Evolutionary conservation across 2,329 filamentous ascomycete species (phyloP).

Genomic region (Neurospora crassa): DNA sequence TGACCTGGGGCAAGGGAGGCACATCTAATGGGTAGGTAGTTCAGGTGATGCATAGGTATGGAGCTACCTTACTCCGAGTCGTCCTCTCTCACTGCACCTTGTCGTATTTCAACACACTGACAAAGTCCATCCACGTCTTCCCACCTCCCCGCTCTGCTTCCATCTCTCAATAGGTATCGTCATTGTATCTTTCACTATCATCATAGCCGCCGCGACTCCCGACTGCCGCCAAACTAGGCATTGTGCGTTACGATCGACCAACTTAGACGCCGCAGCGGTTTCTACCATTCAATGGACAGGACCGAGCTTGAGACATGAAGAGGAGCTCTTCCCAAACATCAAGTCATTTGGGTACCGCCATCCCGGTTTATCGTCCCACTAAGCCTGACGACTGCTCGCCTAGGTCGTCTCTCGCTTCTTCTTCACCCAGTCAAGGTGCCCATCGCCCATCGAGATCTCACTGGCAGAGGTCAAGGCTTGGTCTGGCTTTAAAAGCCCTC

Average conservation of each 20-base stretch:
- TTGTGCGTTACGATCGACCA: background rate
- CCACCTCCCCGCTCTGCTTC: background rate
- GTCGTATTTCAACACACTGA: background rate
- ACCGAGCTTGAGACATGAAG: slow-evolving; percentile 16
- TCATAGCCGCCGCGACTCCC: background rate
- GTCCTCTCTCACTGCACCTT: background rate
- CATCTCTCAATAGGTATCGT: background rate
- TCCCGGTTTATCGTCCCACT: slow-evolving; percentile 2
- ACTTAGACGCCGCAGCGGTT: background rate
- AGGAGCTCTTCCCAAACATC: slow-evolving; percentile 14
- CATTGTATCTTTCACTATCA: background rate
- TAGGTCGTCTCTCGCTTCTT: slow-evolving; percentile 2
- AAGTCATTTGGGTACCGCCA: slow-evolving; percentile 8
- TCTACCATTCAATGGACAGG: slow-evolving; percentile 10
- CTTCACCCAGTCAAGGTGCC: slow-evolving; percentile 10
- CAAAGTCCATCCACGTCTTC: background rate
- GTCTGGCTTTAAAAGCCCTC: slow-evolving; percentile 32
- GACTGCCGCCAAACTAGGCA: background rate
- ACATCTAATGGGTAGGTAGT: background rate
- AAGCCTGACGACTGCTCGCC: slow-evolving; percentile 1
- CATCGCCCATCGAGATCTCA: slow-evolving; percentile 26
- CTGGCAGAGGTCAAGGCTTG: slow-evolving; percentile 31
- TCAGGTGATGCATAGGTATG: background rate
- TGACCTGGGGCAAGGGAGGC: background rate
- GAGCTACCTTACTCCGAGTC: background rate